Conservation (phyloP, 1,139 yeast genomes). For the Eremothecium gossypii region DNA sequence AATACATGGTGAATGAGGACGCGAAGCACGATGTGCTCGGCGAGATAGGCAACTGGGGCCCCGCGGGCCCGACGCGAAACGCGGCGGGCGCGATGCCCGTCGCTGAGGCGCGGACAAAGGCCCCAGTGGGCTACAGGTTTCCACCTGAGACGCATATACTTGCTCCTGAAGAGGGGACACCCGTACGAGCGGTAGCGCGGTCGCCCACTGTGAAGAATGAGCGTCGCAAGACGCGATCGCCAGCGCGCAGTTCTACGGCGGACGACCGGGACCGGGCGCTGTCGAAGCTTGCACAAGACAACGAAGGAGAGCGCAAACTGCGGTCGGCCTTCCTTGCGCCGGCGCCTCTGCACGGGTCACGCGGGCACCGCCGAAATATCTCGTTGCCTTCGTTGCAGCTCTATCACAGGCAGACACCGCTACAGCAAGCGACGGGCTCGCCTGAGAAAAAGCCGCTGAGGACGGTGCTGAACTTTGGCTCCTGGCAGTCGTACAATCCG, state of each 20-base stretch:
- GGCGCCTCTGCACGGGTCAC: conserved; percentile 4
- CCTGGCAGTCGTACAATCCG: conserved; percentile 9
- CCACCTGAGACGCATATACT: conserved; percentile 14
- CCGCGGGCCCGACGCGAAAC: conserved; percentile 3
- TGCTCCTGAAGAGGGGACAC: not conserved
- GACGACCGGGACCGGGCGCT: conserved; percentile 35
- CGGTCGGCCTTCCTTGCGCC: not conserved
- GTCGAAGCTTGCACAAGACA: conserved; percentile 35
- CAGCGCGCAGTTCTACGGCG: conserved; percentile 64
- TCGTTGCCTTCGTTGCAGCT: conserved; percentile 19
- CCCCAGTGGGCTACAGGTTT: conserved; percentile 18
- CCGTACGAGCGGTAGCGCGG: not conserved
- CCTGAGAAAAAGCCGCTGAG: conserved; percentile 9
- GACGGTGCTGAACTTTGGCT: conserved; percentile 8
- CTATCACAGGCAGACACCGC: conserved; percentile 21
- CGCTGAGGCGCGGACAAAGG: conserved; percentile 9
- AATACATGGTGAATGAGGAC: conserved; percentile 6
- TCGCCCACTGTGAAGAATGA: conserved; percentile 5
- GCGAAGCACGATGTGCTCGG: not conserved
- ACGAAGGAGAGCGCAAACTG: not conserved
- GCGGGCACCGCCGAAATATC: conserved; percentile 15
- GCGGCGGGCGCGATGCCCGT: conserved; percentile 9
- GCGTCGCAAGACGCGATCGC: conserved; percentile 46
- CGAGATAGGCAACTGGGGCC: not conserved
- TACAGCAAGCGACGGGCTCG: conserved; percentile 1